Base-by-base conservation (phyloP, 495 filamentous ascomycete genomes). In the Aspergillus kassunensis region DNA sequence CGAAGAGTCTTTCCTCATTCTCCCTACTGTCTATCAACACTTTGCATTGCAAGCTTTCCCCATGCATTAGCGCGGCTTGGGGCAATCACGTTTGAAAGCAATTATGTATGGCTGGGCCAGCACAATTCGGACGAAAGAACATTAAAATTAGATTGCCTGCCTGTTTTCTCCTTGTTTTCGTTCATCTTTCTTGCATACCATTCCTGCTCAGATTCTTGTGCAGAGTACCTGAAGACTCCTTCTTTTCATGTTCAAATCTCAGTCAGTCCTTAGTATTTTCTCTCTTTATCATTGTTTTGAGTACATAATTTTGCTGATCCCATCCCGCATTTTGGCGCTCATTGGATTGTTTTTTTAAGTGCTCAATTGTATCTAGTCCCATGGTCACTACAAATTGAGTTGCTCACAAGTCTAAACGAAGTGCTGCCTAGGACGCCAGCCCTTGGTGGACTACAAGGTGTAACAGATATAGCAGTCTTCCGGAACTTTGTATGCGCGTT, bases 41-140 rank as follows among this genome's bases (percentile, higher is more conserved):
- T 1, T 48, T 10, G 15, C 3, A 29, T 43, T 16, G 27, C 20
- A 21, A 40, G 37, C n/a, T n/a, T 40, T 40, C 37, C 15, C 18
- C 24, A 24, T 46, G 44, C 44, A 46, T 46, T 35, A 40, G 37
- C 44, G 19, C 30, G 19, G 44, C 19, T 18, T 30, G 25, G 16
- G 21, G 23, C 33, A 24, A 18, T 49, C n/a, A 8, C 6, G 20
- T 48, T 49, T 7, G 13, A 49, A 6, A 20, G 11, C 9, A 11
- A 37, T 1, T 29, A 19, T 29, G 39, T 11, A 18, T 13, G 35
- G 35, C n/a, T 2, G 35, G 35, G 11, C 35, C 35, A 18, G 11
- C 35, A 39, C 16, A 27, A 10, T 8, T 16, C 21, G 13, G 16
- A 36, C 34, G n/a, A 25, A 30, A 29, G 20, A 43, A 15, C 40